Base-by-base conservation (phyloP, 371 early-diverging fungal genomes). In the Pancytospora epiphaga region DNA sequence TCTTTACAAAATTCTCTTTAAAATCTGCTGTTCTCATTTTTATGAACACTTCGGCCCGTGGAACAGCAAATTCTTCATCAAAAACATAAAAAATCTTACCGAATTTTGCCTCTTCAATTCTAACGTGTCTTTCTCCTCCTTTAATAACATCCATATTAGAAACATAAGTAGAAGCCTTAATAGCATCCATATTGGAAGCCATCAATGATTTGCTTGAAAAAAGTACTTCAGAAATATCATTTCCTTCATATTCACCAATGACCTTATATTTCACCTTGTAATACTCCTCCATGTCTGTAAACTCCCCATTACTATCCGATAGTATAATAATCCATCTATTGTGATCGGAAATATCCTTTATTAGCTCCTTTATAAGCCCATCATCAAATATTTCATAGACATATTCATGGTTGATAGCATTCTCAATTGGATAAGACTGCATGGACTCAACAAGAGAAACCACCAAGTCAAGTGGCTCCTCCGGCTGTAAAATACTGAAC, bases 301-400 rank as follows among this genome's bases (percentile, higher is more conserved):
- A 70, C 27, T 12, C n/a, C 39, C 62, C 62, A 0, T 60, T 49
- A 12, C 40, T 50, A 33, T 29, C 19, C 18, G 40, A 22, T 34
- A 63, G 52, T 33, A 78, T 38, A 19, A 74, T 58, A 27, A 80
- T 12, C 81, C 81, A 81, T 34, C 76, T 56, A 0, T 54, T 37
- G 15, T 50, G 38, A 57, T 78, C 58, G 32, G 18, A 18, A n/a
- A 69, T 52, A 12, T 19, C 18, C 2, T 56, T 33, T 3, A 81
- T 15, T 0, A 71, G 6, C 34, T 50, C 30, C 4, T 34, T 29
- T 29, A 81, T 68, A 32, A 76, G 56, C 27, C 70, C 64, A 12
- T 49, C 25, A 47, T 76, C 72, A 33, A 62, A 73, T 0, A 52
- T 49, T 25, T 76, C 72, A 57, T 66, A 66, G 4, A 63, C 38